Conservation (phyloP, 2,329 filamentous ascomycete genomes). For the Fusarium sp. region DNA sequence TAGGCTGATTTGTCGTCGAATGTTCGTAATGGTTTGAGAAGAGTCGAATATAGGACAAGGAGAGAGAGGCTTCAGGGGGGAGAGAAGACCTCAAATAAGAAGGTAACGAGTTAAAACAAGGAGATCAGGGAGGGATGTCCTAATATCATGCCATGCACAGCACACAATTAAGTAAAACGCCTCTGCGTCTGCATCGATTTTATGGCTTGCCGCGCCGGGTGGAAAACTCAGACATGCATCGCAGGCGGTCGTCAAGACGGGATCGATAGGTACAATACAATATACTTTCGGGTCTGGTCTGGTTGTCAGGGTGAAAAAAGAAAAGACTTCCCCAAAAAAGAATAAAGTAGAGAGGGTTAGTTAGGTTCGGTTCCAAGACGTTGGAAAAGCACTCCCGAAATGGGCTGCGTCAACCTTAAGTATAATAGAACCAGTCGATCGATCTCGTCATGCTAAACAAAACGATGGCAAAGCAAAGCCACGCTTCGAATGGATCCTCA, state of each 20-base stretch:
- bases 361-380: slow-evolving; percentile 6
- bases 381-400: slow-evolving; percentile 11
- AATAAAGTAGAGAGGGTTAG: not conserved
- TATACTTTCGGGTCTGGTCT: slow-evolving; percentile 2
- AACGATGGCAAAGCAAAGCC: slow-evolving; percentile 12
- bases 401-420: slow-evolving; percentile 30
- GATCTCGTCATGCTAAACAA: slow-evolving; percentile 21
- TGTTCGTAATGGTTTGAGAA: slow-evolving; percentile 13
- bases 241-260: not conserved
- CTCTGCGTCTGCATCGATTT: slow-evolving; percentile 36
- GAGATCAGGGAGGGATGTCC: slow-evolving; percentile 28
- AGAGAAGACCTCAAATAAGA: slow-evolving; percentile 20
- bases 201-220: slow-evolving; percentile 11
- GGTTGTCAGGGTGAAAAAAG: slow-evolving; percentile 3
- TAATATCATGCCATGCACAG: slow-evolving; percentile 15
- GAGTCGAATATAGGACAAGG: slow-evolving; percentile 33
- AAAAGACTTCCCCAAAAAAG: not conserved
- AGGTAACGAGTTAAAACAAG: not conserved
- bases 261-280: not conserved
- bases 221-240: slow-evolving; percentile 35
- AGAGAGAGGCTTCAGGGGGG: slow-evolving; percentile 10
- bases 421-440: slow-evolving; percentile 15
- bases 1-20: not conserved
- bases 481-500: slow-evolving; percentile 13
- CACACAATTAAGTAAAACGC: slow-evolving; percentile 33